phyloP scores from a whole-genome alignment of 495 filamentous ascomycete genomes.

The Aeminium ludgeri region DNA sequence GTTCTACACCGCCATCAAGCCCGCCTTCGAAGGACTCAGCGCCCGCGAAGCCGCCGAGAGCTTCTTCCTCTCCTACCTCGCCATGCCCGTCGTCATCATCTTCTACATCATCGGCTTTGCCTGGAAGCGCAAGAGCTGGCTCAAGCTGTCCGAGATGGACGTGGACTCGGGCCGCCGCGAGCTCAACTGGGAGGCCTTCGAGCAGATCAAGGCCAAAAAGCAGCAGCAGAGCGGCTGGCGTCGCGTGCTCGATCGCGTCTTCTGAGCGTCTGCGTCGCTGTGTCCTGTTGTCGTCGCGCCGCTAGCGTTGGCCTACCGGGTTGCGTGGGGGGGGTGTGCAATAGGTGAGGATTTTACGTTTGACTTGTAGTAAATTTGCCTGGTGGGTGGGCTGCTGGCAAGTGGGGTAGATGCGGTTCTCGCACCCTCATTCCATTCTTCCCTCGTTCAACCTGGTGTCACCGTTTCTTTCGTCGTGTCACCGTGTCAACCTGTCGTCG shows the following conservation, averaged over 20 bases:
- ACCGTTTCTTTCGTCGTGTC: too few species aligned
- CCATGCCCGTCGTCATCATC: slow-evolving; percentile 38
- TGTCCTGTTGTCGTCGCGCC: background rate
- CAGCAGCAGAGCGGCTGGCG: slow-evolving; percentile 36
- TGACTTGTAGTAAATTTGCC: too few species aligned
- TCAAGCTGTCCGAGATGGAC: slow-evolving; percentile 37
- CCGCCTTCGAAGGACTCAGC: slow-evolving; percentile 21
- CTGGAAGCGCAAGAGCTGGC: slow-evolving; percentile 46
- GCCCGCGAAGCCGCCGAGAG: slow-evolving; percentile 30
- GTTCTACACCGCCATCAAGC: slow-evolving; percentile 37
- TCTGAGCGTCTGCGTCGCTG: too few species aligned
- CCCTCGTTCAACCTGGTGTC: too few species aligned
- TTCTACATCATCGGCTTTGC: slow-evolving; percentile 37
- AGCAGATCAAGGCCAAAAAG: slow-evolving; percentile 27
- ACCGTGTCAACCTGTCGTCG: too few species aligned
- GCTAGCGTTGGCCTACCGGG: too few species aligned
- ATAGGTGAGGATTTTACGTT: too few species aligned
- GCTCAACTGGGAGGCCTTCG: slow-evolving; percentile 38
- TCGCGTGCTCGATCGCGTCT: slow-evolving; percentile 28
- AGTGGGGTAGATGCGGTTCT: too few species aligned
- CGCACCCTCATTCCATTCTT: too few species aligned
- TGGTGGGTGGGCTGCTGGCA: too few species aligned
- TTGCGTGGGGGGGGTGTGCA: too few species aligned
- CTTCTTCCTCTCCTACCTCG: slow-evolving; percentile 51
- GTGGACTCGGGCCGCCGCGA: slow-evolving; percentile 45